A percentile compares a stretch with the other conserved stretches of the same genome.
Evolutionary conservation across 768 basidiomycete species (phyloP).

Genomic region (Leccinum sublutescens): DNA sequence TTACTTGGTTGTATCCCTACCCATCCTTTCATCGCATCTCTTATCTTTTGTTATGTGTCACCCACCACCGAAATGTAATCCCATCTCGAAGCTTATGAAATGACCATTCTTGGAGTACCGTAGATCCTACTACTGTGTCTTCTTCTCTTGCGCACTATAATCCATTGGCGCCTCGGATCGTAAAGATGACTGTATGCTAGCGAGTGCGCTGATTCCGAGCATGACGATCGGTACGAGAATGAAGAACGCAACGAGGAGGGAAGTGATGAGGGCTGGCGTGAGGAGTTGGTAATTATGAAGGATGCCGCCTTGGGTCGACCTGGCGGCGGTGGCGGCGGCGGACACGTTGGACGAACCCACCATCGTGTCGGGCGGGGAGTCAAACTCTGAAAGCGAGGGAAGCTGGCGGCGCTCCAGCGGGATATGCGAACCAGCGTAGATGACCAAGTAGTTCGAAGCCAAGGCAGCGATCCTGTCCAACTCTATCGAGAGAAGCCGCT

Average conservation of each 20-base stretch:
- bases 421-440: slow-evolving; percentile 57
- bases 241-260: slow-evolving; percentile 64
- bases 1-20: slow-evolving; percentile 31
- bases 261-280: slow-evolving; percentile 69
- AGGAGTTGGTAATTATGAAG: slow-evolving; percentile 74
- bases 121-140: slow-evolving; percentile 56
- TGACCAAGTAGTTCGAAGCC: slow-evolving; percentile 62
- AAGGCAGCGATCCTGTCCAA: slow-evolving; percentile 47
- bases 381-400: slow-evolving; percentile 28
- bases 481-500: slow-evolving; percentile 44
- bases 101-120: slow-evolving; percentile 15
- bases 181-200: slow-evolving; percentile 71
- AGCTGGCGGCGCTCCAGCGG: slow-evolving; percentile 43
- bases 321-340: neutral
- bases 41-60: slow-evolving; percentile 23
- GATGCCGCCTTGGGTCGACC: slow-evolving; percentile 52
- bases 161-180: slow-evolving; percentile 63
- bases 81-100: slow-evolving; percentile 16
- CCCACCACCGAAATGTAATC: slow-evolving; percentile 15
- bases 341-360: slow-evolving; percentile 33
- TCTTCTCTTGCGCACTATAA: slow-evolving; percentile 68
- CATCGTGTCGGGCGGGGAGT: slow-evolving; percentile 22
- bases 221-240: slow-evolving; percentile 64
- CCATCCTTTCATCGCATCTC: slow-evolving; percentile 23
- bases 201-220: slow-evolving; percentile 62